A percentile compares a stretch with the other conserved stretches of the same genome.
phyloP scores from a whole-genome alignment of 192 early-diverging fungal species.

The Backusella morwellensis region DNA sequence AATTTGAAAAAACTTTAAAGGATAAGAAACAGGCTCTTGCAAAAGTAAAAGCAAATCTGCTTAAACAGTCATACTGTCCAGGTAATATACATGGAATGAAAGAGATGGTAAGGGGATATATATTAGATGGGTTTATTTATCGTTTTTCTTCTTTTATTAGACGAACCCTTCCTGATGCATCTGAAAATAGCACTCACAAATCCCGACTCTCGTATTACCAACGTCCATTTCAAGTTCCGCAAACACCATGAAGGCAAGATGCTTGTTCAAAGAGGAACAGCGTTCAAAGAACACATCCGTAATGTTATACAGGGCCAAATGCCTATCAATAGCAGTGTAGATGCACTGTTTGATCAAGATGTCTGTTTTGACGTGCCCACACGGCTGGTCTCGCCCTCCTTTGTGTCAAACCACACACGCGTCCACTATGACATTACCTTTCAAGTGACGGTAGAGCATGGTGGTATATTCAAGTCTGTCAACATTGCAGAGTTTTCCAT shows the following conservation, averaged over 20 bases:
- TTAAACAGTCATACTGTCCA: constrained; percentile 35
- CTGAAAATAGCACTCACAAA: constrained; percentile 25
- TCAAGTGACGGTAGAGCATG: constrained; percentile 26
- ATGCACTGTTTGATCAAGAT: constrained; percentile 5
- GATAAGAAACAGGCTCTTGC: constrained; percentile 19
- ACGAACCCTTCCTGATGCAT: constrained; percentile 30
- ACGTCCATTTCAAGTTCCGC: constrained; percentile 35
- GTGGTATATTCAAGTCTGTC: constrained; percentile 34
- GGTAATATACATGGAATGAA: too few relatives aligned
- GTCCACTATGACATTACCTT: constrained; percentile 40
- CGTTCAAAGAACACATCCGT: constrained; percentile 38
- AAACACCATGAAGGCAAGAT: constrained; percentile 48
- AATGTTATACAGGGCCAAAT: constrained; percentile 19
- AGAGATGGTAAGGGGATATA: too few relatives aligned
- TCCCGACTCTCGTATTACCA: constrained; percentile 19
- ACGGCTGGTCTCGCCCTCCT: constrained; percentile 40
- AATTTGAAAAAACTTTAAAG: constrained; percentile 27
- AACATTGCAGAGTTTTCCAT: constrained; percentile 36
- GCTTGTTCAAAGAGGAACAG: constrained; percentile 37
- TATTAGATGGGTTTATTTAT: too few relatives aligned
- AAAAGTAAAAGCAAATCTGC: constrained; percentile 34
- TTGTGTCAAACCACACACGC: constrained; percentile 39
- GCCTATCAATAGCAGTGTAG: not conserved
- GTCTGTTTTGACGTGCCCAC: constrained; percentile 36
- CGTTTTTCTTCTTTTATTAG: not conserved